phyloP scores from a whole-genome alignment of 306 rosid genomes.

The Pyrus pyrifolia region DNA sequence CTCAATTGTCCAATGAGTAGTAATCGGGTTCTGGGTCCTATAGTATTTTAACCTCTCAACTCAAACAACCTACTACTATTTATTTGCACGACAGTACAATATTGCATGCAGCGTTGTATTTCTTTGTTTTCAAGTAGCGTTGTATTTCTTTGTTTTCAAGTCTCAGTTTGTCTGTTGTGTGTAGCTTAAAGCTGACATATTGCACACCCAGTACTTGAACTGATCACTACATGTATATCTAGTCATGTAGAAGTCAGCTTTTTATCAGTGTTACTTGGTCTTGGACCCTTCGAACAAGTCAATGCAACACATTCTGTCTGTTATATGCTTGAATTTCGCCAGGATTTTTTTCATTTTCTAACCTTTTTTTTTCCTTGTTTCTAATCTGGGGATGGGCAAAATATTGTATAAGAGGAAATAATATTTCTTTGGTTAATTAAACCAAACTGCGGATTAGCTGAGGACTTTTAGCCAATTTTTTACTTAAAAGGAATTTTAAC shows the following conservation, averaged over 20 bases:
- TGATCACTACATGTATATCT: not conserved
- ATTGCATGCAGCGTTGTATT: constrained; percentile 3
- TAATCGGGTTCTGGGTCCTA: constrained; percentile 7
- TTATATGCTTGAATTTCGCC: not conserved
- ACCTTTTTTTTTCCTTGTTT: not conserved
- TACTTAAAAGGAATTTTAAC: no score
- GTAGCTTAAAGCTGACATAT: constrained; percentile 20
- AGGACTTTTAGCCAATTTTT: not conserved
- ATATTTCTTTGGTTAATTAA: not conserved
- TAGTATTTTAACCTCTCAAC: not conserved
- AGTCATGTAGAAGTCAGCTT: constrained; percentile 21
- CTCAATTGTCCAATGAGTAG: constrained; percentile 30
- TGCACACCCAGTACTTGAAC: constrained; percentile 5
- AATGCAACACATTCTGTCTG: constrained; percentile 3
- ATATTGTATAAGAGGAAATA: not conserved
- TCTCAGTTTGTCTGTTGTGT: constrained; percentile 12
- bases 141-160: not conserved
- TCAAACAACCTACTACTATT: not conserved
- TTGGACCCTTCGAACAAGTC: constrained; percentile 30
- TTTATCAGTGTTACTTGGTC: constrained; percentile 3
- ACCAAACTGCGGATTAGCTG: not conserved
- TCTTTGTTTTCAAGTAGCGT: not conserved
- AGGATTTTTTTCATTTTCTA: not conserved
- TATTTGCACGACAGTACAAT: not conserved
- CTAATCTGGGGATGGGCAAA: not conserved